Conservation (phyloP, 352 stramenopile species). For the Phytophthora crassamura region DNA sequence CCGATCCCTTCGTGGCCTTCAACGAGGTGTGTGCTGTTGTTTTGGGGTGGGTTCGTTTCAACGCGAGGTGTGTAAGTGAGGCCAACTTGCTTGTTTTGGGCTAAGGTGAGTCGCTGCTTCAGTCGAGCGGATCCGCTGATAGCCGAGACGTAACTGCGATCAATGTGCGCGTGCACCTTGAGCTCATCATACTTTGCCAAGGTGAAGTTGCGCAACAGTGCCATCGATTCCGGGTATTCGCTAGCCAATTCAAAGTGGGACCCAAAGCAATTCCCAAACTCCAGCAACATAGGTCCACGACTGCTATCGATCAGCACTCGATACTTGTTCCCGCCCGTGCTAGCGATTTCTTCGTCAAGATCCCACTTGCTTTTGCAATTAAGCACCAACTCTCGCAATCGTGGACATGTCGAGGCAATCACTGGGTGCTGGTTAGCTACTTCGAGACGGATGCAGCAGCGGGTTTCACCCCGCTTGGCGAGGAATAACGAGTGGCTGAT, state of each 20-base stretch:
- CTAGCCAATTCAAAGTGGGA: slow-evolving; percentile 64
- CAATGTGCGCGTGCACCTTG: slow-evolving; percentile 72
- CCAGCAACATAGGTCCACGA: slow-evolving; percentile 77
- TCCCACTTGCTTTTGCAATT: slow-evolving; percentile 85
- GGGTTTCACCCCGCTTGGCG: slow-evolving; percentile 64
- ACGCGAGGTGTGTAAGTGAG: slow-evolving; percentile 11
- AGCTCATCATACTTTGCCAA: slow-evolving; percentile 67
- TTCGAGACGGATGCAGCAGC: slow-evolving; percentile 75
- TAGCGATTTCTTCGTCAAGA: slow-evolving; percentile 77
- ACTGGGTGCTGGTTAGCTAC: slow-evolving; percentile 47
- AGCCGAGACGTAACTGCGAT: slow-evolving; percentile 74
- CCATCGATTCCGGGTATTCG: slow-evolving; percentile 62
- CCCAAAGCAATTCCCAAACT: slow-evolving; percentile 84
- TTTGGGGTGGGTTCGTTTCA: slow-evolving; percentile 10
- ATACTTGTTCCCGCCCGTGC: slow-evolving; percentile 78
- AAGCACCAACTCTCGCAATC: slow-evolving; percentile 60
- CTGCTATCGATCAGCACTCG: slow-evolving; percentile 80
- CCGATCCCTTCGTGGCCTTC: slow-evolving; percentile 32
- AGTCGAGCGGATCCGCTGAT: slow-evolving; percentile 65
- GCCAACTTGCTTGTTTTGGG: slow-evolving; percentile 51
- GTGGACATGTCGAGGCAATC: slow-evolving; percentile 36
- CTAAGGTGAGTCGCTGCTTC: slow-evolving; percentile 53
- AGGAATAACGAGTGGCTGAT: slow-evolving; percentile 52
- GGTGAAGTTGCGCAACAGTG: slow-evolving; percentile 66
- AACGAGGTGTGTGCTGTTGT: slow-evolving; percentile 25